Base-by-base conservation (phyloP, 331 rosid species). In the Cydonia oblonga region DNA sequence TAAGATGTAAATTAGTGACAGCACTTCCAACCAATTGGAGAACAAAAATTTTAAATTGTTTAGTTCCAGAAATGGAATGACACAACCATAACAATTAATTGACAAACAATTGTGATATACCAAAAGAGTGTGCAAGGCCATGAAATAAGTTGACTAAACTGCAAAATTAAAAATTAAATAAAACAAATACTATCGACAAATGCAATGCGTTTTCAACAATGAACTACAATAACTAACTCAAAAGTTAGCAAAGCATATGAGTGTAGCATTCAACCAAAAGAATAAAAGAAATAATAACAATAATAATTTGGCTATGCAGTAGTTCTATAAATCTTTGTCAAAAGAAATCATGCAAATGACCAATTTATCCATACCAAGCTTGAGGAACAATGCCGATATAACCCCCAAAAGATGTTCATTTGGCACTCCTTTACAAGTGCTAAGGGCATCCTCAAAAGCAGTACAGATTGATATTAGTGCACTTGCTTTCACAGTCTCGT, bases 341-440 rank as follows among this genome's bases (percentile, higher is more conserved):
- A 29, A 76, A 44, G 4, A 42, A 49, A 66, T 23, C 42, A 18
- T 35, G 60, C 11, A 32, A 75, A 33, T 38, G 42, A 38, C 13
- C 42, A 38, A 38, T 38, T 38, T 38, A 38, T 53, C 68, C 87
- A 16, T 81, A 93, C 98, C 96, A 13, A 93, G 88, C 81, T 86
- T 87, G 42, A 87, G 84, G 80, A 91, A 89, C 77, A 93, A 71
- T 77, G 87, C 84, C 73, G 96, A 85, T 71, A 87, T 82, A 73
- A 88, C 92, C 3, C 79, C 87, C 83, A 91, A 70, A 70, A 88
- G 71, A 77, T 84, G 87, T 79, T 89, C 89, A 49, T 87, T 85
- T 54, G 91, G 89, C 75, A 77, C 70, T 77, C 88, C 93, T 84
- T 83, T 84, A 75, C 46, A 75, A 64, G 68, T 76, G 68, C 82